Evolutionary conservation across 1,284 basidiomycete species (phyloP).

Genomic region (Phaffia rhodozyma): DNA sequence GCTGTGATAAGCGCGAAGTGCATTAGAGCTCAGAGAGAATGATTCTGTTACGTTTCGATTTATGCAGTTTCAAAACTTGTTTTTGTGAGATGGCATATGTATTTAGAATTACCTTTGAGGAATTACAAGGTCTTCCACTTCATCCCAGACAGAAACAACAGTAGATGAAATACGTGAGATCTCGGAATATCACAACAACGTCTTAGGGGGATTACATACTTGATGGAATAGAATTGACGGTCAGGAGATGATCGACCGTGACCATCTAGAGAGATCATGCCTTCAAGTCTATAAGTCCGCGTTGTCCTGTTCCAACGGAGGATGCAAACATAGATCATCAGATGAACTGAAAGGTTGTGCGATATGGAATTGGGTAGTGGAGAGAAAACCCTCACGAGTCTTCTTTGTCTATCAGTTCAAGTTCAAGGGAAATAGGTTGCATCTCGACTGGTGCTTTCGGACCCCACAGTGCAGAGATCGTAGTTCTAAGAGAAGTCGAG

Average conservation of each 20-base stretch:
- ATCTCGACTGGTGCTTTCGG: constrained; percentile 53
- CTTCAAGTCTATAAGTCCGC: constrained; percentile 40
- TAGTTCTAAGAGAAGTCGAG: constrained; percentile 46
- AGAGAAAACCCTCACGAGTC: too few relatives aligned
- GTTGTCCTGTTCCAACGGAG: not conserved
- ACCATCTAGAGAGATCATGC: constrained; percentile 56
- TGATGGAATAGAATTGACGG: constrained; percentile 87
- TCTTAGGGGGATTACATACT: constrained; percentile 30
- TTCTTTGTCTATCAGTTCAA: not conserved
- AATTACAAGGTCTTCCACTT: constrained; percentile 65
- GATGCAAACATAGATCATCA: constrained; percentile 22
- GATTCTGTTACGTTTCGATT: too few relatives aligned
- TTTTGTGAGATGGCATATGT: not conserved
- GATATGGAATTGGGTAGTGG: too few relatives aligned
- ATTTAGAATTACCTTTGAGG: constrained; percentile 49
- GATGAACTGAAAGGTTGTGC: not conserved
- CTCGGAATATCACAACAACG: too few relatives aligned
- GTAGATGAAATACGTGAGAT: too few relatives aligned
- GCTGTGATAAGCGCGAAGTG: constrained; percentile 35
- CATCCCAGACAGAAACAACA: too few relatives aligned
- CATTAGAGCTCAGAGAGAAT: too few relatives aligned
- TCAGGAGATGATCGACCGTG: constrained; percentile 65
- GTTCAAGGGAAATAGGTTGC: not conserved
- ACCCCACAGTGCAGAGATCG: constrained; percentile 73
- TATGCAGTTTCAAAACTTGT: too few relatives aligned